phyloP scores from a whole-genome alignment of 345 rosid species.

The Salix dunnii region DNA sequence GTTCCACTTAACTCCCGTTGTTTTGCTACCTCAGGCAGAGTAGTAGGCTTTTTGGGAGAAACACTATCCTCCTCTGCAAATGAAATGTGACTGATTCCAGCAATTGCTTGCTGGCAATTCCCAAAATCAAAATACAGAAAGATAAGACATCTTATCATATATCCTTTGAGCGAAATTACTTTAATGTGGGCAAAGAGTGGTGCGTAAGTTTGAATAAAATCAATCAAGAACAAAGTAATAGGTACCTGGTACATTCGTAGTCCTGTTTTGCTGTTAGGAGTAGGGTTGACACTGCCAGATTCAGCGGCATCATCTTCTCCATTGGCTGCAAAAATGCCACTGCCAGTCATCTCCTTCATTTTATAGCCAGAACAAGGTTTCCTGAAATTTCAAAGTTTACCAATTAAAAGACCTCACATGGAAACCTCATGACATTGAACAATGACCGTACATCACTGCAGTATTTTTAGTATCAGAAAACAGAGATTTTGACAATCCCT shows the following conservation, averaged over 20 bases:
- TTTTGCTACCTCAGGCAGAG: slow-evolving; percentile 81
- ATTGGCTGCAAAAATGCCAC: slow-evolving; percentile 75
- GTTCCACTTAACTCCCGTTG: slow-evolving; percentile 95
- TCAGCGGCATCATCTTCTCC: slow-evolving; percentile 53
- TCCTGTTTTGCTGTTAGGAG: slow-evolving; percentile 52
- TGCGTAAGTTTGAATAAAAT: background rate
- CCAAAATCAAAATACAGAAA: slow-evolving; percentile 7
- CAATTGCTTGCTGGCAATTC: slow-evolving; percentile 60
- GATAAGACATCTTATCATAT: background rate
- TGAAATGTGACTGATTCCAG: slow-evolving; percentile 91
- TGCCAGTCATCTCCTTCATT: slow-evolving; percentile 92
- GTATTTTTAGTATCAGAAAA: background rate
- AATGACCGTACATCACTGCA: background rate
- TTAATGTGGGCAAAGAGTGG: background rate
- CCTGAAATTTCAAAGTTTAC: slow-evolving; percentile 36
- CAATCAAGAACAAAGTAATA: background rate
- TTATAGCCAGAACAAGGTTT: slow-evolving; percentile 92
- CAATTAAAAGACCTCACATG: slow-evolving; percentile 6
- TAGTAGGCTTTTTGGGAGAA: slow-evolving; percentile 67
- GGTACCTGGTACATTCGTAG: slow-evolving; percentile 81
- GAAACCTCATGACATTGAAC: background rate
- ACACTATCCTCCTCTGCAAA: slow-evolving; percentile 76
- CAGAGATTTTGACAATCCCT: background rate
- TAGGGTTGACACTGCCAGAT: slow-evolving; percentile 44
- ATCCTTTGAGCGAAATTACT: background rate